Base-by-base conservation (phyloP, 306 rosid species). In the Vachellia pachyceras region DNA sequence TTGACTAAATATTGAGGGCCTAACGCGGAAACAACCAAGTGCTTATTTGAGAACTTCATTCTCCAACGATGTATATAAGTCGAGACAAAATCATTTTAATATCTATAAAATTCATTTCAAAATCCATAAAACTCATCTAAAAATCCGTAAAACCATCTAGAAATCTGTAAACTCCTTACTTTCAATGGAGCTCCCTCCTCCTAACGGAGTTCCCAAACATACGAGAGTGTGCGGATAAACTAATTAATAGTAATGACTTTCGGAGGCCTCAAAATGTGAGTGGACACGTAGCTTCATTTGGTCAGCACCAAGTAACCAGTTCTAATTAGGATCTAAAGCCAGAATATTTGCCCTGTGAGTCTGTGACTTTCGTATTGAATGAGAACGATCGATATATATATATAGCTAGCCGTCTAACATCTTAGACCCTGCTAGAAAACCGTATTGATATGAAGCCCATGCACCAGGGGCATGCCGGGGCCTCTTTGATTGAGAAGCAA, bases 391-490 rank as follows among this genome's bases (percentile, higher is more conserved):
- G 33, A 29, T 40, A 66, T 7, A 66, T 66, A 37, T 20, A 6
- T 22, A 66, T 7, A 66, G 45, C 45, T 61, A 36, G 70, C 12
- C 47, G 6, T 18, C 72, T 76, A 29, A 60, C 14, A 58, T 1
- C 58, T 44, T 76, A 60, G 71, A 61, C 33, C 2, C 33, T 60
- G 79, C 58, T 60, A 23, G 70, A 40, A 33, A 20, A 7, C 44
- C 13, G 5, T 41, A 14, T 20, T 29, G 0, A 57, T 57, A 22
- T 20, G 29, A 57, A 57, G 5, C n/a, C 20, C 45, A 73, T 52
- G 41, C 2, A 44, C 22, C 5, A 11, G 36, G 39, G 39, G 37
- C 18, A 3, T 60, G 25, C 12, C 15, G 17, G 6, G 18, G 5
- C 29, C 67, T 5, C 7, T 39, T 60, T 25, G 11, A 60, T 5